Evolutionary conservation across 2,329 filamentous ascomycete genomes (phyloP), one percentile per base, ranked within the genome.

Genomic region (Xylariaceae sp.): DNA sequence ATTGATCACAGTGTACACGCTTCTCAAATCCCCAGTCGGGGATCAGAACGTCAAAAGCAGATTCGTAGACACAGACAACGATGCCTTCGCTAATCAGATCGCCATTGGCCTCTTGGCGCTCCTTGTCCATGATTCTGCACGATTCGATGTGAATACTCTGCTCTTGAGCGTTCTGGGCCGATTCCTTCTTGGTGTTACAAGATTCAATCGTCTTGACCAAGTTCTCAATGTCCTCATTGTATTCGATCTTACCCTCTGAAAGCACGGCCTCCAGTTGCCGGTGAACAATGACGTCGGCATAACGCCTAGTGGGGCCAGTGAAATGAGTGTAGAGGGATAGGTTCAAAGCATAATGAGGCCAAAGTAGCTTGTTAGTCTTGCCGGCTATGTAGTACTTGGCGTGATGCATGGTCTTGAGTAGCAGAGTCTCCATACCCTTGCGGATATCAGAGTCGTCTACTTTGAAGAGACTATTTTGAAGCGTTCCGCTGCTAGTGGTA

Each of bases 151-250:
- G 95, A 48, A 99, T 92, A 74, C 95, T 98, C 78, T 99, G 95
- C 74, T 99, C 95, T 74, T 99, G 95, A 14, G 95, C 95, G 69
- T 91, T 95, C 77, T 96, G 93, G 1, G 95, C 92, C 12, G 93
- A 98, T 72, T 99, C 95, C 75, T 98, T 99, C 87, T 98, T 99
- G 71, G 90, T 96, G 79, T 99, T 99, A 82, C 91, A 96, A 65
- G 91, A 86, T 75, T 99, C 95, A 7, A 93, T 90, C 48, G 90
- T 96, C 85, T 98, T 99, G 67, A 87, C 87, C 42, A 99, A 80
- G 54, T 81, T 88, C 71, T 99, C 95, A 58, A 95, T 75, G 60
- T 99, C 95, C 65, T 99, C 95, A 3, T 79, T 87, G 73, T 95
- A 97, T 68, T 97, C 92, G 46, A 90, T 82, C 60, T 88, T 83